Conservation (phyloP, 2,329 filamentous ascomycete genomes). For the Botrytis sinoallii region DNA sequence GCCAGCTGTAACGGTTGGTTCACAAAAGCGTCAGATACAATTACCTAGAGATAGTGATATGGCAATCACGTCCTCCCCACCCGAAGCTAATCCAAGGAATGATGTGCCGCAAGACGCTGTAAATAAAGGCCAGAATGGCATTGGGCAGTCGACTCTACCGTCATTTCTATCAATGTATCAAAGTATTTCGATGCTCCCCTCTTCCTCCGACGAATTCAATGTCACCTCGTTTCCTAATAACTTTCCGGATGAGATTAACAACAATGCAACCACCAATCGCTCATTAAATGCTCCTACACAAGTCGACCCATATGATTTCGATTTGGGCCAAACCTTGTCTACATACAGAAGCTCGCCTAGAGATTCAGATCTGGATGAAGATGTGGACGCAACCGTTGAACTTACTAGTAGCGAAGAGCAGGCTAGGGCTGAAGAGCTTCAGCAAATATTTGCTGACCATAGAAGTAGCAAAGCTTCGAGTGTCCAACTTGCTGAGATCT, state of each 20-base stretch:
- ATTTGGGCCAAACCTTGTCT: slow-evolving; percentile 24
- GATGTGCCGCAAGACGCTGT: not conserved
- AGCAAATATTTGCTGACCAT: not conserved
- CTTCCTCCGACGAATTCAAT: slow-evolving; percentile 34
- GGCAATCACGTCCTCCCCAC: slow-evolving; percentile 37
- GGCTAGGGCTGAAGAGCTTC: slow-evolving; percentile 11
- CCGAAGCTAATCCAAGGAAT: slow-evolving; percentile 14
- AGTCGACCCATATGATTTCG: slow-evolving; percentile 24
- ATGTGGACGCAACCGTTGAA: slow-evolving; percentile 11
- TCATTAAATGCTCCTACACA: slow-evolving; percentile 29
- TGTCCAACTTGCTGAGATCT: not conserved
- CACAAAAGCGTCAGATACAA: not conserved
- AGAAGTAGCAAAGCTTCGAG: not conserved
- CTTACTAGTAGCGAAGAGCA: slow-evolving; percentile 16
- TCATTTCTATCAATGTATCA: not conserved
- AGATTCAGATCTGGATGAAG: not conserved
- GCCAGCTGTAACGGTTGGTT: slow-evolving; percentile 41
- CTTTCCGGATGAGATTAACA: not conserved
- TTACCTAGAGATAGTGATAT: slow-evolving; percentile 39
- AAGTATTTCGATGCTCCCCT: not conserved
- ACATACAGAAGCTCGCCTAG: slow-evolving; percentile 22
- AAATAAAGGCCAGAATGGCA: not conserved
- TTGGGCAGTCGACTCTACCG: not conserved
- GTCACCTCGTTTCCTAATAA: slow-evolving; percentile 28
- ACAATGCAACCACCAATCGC: not conserved